Percentiles rank a stretch among this genome's conserved stretches.
phyloP scores from a whole-genome alignment of 2,329 filamentous ascomycete species.

The Aspergillus sp. region DNA sequence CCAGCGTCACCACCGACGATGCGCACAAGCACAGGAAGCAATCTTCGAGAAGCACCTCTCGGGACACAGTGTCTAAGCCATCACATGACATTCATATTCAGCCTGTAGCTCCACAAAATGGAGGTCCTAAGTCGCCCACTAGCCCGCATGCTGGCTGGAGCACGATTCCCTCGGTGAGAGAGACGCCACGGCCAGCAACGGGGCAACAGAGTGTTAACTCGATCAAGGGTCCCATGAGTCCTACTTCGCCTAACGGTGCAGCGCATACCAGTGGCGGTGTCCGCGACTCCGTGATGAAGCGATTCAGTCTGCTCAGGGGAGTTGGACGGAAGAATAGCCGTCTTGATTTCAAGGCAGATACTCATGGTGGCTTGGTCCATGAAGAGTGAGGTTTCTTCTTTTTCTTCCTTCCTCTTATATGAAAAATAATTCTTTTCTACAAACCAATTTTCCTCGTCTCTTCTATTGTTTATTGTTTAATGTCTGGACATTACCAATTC shows the following conservation, averaged over 20 bases:
- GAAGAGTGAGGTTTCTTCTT: constrained; percentile 27
- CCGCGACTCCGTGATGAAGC: constrained; percentile 64
- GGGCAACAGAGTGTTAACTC: constrained; percentile 19
- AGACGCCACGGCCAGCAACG: constrained; percentile 29
- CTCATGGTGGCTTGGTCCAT: constrained; percentile 21
- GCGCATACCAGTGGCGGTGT: constrained; percentile 17
- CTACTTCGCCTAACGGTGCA: constrained; percentile 36
- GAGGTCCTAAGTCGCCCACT: not conserved
- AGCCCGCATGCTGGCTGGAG: constrained; percentile 27
- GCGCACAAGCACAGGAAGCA: constrained; percentile 16
- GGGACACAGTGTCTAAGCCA: constrained; percentile 15
- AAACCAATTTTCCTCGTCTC: not conserved
- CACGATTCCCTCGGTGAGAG: constrained; percentile 27
- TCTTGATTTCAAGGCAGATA: constrained; percentile 36
- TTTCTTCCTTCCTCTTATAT: constrained; percentile 9
- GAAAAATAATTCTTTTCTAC: constrained; percentile 10
- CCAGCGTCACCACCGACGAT: constrained; percentile 17
- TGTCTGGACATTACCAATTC: constrained; percentile 18
- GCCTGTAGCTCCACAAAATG: constrained; percentile 2
- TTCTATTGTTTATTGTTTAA: constrained; percentile 6
- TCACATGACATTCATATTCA: constrained; percentile 26
- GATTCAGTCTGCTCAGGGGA: constrained; percentile 66
- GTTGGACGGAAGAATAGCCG: constrained; percentile 64
- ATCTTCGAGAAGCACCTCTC: constrained; percentile 22
- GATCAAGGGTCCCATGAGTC: constrained; percentile 14